Conservation (phyloP, 768 basidiomycete genomes). For the Psilocybe subaeruginosa region DNA sequence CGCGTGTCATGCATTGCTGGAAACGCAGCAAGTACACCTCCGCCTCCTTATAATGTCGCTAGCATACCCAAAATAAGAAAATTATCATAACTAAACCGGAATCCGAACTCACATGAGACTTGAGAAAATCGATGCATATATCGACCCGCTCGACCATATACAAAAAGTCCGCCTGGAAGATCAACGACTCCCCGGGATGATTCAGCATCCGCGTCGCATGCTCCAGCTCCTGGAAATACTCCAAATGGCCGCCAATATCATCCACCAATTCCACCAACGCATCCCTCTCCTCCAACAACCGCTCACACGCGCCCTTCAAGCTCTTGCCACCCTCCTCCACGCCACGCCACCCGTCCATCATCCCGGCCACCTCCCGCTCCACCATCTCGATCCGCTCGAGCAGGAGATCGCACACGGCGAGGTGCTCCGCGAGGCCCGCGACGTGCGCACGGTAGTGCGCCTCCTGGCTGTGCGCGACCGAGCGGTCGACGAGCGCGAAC, state of each 20-base stretch:
- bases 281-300: slow-evolving; percentile 89
- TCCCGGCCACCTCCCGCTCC: slow-evolving; percentile 72
- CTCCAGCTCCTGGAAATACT: slow-evolving; percentile 96
- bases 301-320: slow-evolving; percentile 90
- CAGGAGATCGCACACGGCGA: slow-evolving; percentile 77
- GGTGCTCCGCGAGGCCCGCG: slow-evolving; percentile 71
- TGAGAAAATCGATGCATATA: slow-evolving; percentile 90
- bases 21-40: slow-evolving; percentile 95
- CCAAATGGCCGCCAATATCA: slow-evolving; percentile 79
- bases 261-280: slow-evolving; percentile 76
- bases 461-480: slow-evolving; percentile 92
- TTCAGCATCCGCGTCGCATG: slow-evolving; percentile 93
- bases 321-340: slow-evolving; percentile 95
- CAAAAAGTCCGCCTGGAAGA: slow-evolving; percentile 88
- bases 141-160: slow-evolving; percentile 97
- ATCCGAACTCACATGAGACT: slow-evolving; percentile 70
- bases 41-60: slow-evolving; percentile 92
- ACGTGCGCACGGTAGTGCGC: slow-evolving; percentile 89
- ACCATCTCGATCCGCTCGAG: slow-evolving; percentile 74
- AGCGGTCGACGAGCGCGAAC: slow-evolving; percentile 87
- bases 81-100: not conserved
- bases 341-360: slow-evolving; percentile 83
- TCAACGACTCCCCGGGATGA: slow-evolving; percentile 89
- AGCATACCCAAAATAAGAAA: slow-evolving; percentile 5
- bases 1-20: slow-evolving; percentile 97